Evolutionary conservation across 116 monocot species (phyloP).

Genomic region (Zostera marina): DNA sequence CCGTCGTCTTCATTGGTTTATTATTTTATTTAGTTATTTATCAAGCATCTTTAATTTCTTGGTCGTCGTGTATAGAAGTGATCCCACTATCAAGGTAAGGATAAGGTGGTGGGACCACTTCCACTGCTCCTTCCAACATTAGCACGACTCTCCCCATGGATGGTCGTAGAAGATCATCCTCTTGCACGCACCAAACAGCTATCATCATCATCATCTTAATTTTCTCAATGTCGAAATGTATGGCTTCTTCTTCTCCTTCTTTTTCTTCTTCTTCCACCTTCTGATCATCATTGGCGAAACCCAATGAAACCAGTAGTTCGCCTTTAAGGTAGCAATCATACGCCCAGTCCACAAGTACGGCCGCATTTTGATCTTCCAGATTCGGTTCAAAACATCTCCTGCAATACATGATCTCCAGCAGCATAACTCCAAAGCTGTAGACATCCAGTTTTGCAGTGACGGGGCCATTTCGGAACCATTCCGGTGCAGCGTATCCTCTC

Average conservation of each 20-base stretch:
- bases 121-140: not conserved
- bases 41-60: no score
- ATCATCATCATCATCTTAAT: slow-evolving; percentile 6
- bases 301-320: not conserved
- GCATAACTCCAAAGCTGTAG: slow-evolving; percentile 64
- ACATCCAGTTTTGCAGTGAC: slow-evolving; percentile 69
- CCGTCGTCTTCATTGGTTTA: no score
- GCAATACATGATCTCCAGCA: slow-evolving; percentile 43
- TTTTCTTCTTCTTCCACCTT: no score
- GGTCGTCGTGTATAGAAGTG: not conserved
- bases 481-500: slow-evolving; percentile 16
- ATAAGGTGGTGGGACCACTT: not conserved
- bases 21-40: no score
- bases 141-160: not conserved
- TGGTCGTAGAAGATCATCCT: not conserved
- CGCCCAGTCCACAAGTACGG: not conserved
- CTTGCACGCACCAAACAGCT: slow-evolving; percentile 8
- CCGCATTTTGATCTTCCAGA: not conserved
- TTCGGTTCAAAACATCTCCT: slow-evolving; percentile 25
- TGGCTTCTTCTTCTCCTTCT: not conserved
- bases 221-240: not conserved
- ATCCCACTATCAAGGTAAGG: not conserved
- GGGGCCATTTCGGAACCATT: slow-evolving; percentile 33
- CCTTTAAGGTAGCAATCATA: not conserved
- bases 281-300: not conserved